These are phyloP conservation scores for Colletotrichum cordylinicola DNA, from an alignment of 2,329 filamentous ascomycete species.

Conservation along the genomic window DNA sequence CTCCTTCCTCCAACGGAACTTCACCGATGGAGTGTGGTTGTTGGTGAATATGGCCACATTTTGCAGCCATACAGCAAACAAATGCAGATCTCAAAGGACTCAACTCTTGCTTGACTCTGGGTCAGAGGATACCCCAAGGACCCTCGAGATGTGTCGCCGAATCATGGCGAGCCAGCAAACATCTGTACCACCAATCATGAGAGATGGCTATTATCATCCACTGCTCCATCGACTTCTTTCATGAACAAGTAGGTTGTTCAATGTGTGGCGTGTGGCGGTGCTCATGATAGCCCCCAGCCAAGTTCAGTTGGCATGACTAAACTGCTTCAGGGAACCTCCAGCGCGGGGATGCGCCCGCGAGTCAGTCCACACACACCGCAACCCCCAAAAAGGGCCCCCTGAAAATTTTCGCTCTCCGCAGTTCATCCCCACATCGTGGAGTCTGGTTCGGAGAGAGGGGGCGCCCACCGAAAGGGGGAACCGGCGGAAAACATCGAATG, in stretches of 20 bases:
- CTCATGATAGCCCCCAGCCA: no score
- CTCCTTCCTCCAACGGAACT: not conserved
- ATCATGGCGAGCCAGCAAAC: not conserved
- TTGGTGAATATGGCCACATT: not conserved
- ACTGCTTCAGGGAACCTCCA: not conserved
- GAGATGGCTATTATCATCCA: not conserved
- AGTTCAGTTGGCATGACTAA: conserved; percentile 8
- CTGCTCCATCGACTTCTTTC: not conserved
- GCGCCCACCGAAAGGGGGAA: not conserved
- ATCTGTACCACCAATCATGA: not conserved
- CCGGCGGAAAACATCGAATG: not conserved
- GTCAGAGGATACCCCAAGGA: not conserved
- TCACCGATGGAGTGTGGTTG: not conserved
- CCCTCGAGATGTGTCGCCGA: not conserved
- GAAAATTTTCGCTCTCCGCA: not conserved
- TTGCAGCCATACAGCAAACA: not conserved
- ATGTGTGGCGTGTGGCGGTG: not conserved
- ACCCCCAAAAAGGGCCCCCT: not conserved
- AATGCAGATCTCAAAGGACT: not conserved
- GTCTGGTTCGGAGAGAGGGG: not conserved
- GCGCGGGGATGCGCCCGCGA: not conserved
- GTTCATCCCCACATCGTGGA: conserved; percentile 9
- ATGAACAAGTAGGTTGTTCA: not conserved
- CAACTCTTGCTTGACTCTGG: no score
- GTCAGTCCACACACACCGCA: not conserved